phyloP scores from a whole-genome alignment of 1,139 yeast species.

The Protomyces macrosporus region DNA sequence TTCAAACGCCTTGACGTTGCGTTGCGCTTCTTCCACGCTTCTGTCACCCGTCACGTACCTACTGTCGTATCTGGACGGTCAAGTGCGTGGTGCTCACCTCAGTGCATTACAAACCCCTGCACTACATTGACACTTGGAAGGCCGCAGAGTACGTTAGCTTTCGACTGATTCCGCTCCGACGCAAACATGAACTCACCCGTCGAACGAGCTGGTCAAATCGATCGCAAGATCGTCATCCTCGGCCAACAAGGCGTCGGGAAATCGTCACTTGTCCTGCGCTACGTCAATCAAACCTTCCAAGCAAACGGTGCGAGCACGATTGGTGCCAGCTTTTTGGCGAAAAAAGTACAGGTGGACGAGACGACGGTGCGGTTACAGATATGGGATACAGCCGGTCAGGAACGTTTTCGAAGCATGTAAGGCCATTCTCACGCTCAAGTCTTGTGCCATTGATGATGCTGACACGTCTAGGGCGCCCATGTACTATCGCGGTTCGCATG shows the following conservation, averaged over 20 bases:
- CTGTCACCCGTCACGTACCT: too few species aligned
- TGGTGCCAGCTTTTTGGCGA: conserved; percentile 91
- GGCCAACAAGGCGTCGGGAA: conserved; percentile 54
- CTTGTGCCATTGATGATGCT: conserved; percentile 46
- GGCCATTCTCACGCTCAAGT: neutral
- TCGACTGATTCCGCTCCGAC: neutral
- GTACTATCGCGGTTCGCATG: conserved; percentile 92
- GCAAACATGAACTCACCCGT: neutral
- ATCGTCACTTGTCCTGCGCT: conserved; percentile 79
- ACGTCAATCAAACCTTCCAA: conserved; percentile 84
- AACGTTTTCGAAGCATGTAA: conserved; percentile 69
- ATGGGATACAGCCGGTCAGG: conserved; percentile 99
- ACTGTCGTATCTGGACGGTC: too few species aligned
- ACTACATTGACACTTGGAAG: neutral
- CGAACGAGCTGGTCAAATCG: conserved; percentile 31
- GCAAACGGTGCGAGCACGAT: conserved; percentile 83
- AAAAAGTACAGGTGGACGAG: conserved; percentile 79
- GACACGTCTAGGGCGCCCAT: conserved; percentile 81
- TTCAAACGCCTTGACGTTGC: too few species aligned
- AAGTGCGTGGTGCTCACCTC: too few species aligned
- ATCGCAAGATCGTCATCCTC: conserved; percentile 41
- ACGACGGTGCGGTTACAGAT: conserved; percentile 77
- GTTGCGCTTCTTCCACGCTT: too few species aligned
- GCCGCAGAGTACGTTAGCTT: neutral
- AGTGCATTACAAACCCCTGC: too few species aligned